Percentiles rank a stretch among this genome's conserved stretches.
Conservation (phyloP, 495 filamentous ascomycete species). For the Chaetomium fimeti region DNA sequence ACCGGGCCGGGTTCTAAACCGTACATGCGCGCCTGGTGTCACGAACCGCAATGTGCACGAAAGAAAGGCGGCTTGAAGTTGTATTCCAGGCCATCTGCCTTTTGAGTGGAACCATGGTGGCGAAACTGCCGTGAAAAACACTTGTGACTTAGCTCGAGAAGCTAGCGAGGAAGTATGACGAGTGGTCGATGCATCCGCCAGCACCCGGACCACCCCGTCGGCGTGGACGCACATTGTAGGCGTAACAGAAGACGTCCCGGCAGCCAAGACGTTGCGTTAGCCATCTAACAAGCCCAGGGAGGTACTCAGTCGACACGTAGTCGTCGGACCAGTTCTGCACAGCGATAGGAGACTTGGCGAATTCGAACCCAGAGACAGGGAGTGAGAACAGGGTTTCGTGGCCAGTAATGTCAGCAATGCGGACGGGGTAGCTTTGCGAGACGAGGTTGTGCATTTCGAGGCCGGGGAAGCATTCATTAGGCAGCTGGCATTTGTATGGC, state of each 20-base stretch:
- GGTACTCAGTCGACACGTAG: background rate
- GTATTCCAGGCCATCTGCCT: slow-evolving; percentile 6
- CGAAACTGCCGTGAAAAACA: slow-evolving; percentile 4
- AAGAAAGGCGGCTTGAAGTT: slow-evolving; percentile 16
- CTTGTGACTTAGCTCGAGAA: background rate
- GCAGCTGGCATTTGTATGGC: slow-evolving; percentile 25
- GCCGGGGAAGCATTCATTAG: slow-evolving; percentile 10
- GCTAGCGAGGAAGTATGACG: background rate
- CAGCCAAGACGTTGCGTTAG: slow-evolving; percentile 12
- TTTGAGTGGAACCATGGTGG: slow-evolving; percentile 1
- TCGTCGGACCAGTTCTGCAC: slow-evolving; percentile 7
- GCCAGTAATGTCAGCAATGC: slow-evolving; percentile 10
- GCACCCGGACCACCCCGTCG: background rate
- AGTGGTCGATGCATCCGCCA: background rate
- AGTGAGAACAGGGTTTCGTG: slow-evolving; percentile 5
- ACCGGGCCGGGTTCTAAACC: too few species aligned
- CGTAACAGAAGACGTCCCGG: slow-evolving; percentile 16
- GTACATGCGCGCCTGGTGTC: background rate
- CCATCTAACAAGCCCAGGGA: slow-evolving; percentile 12
- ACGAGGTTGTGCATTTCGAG: slow-evolving; percentile 21
- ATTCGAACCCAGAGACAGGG: slow-evolving; percentile 17
- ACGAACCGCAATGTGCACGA: slow-evolving; percentile 17
- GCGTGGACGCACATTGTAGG: slow-evolving; percentile 19
- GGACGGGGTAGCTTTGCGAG: slow-evolving; percentile 2
- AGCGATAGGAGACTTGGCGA: slow-evolving; percentile 10